Evolutionary conservation across 2,329 filamentous ascomycete genomes (phyloP), one percentile per base, ranked within the genome.

Genomic region (Nakataea oryzae): DNA sequence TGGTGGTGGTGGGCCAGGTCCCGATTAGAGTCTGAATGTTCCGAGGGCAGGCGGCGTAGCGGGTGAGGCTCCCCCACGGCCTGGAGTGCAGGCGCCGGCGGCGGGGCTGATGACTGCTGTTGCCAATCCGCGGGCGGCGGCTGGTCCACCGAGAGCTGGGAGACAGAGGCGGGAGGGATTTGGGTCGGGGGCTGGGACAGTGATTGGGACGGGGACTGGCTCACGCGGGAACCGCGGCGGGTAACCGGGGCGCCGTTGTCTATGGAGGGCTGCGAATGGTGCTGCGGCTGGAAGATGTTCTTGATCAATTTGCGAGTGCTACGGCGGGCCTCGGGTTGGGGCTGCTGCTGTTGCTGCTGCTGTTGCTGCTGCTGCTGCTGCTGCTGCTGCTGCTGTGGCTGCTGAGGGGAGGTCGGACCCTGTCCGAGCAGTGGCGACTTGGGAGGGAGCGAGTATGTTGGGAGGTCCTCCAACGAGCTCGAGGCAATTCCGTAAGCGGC

Each of bases 231-330:
- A 50, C 17, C 17, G 41, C 41, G 41, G 21, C 41, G 41, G 41
- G 41, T 17, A 24, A 50, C 21, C 21, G 21, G 41, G 84, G 73
- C 76, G 58, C 85, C 72, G 60, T 78, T 78, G 58, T 73, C 66
- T 63, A 75, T 76, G 57, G 59, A 57, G 21, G 29, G 28, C 68
- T 79, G 79, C 76, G 82, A 80, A 61, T 75, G 70, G 64, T 67
- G 68, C 62, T 74, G 70, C 64, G 68, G 63, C 41, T 66, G 59
- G 66, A 84, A 77, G 65, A 84, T 79, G 67, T 78, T 81, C 72
- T 79, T 83, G 71, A 85, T 78, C 64, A 83, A 72, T 68, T 79
- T 81, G 66, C 81, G 78, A 56, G 80, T 78, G 57, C 79, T 81
- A 64, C 79, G 78, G 68, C 81, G 80, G 64, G 68, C 63, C 69